Base-by-base conservation (phyloP, 257 asterid species). In the Coffea canephora region DNA sequence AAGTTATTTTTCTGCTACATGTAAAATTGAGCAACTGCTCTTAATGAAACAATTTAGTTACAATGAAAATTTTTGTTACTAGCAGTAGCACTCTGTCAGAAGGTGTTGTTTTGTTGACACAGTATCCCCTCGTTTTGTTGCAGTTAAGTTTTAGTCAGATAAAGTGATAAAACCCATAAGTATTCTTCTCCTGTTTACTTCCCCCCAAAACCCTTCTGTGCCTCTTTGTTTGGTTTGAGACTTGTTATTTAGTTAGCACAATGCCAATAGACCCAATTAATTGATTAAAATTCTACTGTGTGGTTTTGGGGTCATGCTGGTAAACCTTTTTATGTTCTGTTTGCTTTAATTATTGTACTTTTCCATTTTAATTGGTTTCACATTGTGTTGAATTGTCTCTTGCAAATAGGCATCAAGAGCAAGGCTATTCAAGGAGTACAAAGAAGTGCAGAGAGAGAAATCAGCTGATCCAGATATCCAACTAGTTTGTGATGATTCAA, bases 371-470 rank as follows among this genome's bases (percentile, higher is more conserved):
- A 25, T 15, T 50, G 27, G 65, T 27, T 10, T 25, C 34, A 3
- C 54, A n/a, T 39, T 54, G 11, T 73, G 57, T 39, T 19, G 48
- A 62, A n/a, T 46, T 25, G 7, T 65, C 23, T 61, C 16, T 1
- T 18, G n/a, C 66, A 80, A 70, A 73, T 85, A 96, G 99, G 93
- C 98, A 83, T 94, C 99, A 77, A 91, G 97, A 81, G 98, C 98
- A 43, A 91, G 99, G 88, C 93, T 96, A 49, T 91, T 96, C 80
- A 94, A 96, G 91, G 99, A 96, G 87, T 91, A 92, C 89, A 96
- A 92, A 87, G 99, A 96, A 87, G 98, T 96, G 81, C 98, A 94
- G 85, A 87, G 96, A 79, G 99, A 93, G 88, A 93, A 92, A 85
- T 82, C 89, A 46, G 94, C 97, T 5, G 98, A 96, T 89, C 98